These are phyloP conservation scores for Uronychia binucleata DNA, from an alignment of 73 alveolate species.

Conservation along the genomic window DNA sequence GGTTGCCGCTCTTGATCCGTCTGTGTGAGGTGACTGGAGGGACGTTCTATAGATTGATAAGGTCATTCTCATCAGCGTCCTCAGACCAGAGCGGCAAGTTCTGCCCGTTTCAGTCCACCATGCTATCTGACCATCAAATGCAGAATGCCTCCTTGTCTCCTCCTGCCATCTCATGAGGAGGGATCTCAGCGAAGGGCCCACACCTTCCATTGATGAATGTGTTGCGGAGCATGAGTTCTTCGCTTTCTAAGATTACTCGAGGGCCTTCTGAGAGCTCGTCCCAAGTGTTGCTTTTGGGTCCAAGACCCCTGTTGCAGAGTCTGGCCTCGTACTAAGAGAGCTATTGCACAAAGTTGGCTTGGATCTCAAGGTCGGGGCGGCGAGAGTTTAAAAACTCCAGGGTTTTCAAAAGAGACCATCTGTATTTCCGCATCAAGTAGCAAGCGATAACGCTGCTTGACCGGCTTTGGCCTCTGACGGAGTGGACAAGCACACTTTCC, in stretches of 20 bases:
- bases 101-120: conserved; percentile 12
- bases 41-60: background rate
- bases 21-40: background rate
- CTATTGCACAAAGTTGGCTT: conserved; percentile 74
- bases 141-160: conserved; percentile 10
- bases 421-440: conserved; percentile 74
- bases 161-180: conserved; percentile 5
- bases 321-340: conserved; percentile 63
- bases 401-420: conserved; percentile 82
- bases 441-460: conserved; percentile 68
- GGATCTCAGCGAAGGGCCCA: conserved; percentile 84
- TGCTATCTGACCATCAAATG: conserved; percentile 12
- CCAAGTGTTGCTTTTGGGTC: conserved; percentile 74
- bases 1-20: background rate
- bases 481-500: conserved; percentile 50
- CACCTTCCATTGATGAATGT: conserved; percentile 84
- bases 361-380: conserved; percentile 86
- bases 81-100: conserved; percentile 4
- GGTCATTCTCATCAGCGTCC: conserved; percentile 7
- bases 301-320: conserved; percentile 59
- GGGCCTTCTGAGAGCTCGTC: conserved; percentile 36
- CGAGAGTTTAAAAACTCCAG: conserved; percentile 77
- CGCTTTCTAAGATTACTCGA: conserved; percentile 39
- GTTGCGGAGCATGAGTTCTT: conserved; percentile 83
- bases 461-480: conserved; percentile 25